Conservation (phyloP, 768 basidiomycete species). For the Boletus rufocinnamomeus region DNA sequence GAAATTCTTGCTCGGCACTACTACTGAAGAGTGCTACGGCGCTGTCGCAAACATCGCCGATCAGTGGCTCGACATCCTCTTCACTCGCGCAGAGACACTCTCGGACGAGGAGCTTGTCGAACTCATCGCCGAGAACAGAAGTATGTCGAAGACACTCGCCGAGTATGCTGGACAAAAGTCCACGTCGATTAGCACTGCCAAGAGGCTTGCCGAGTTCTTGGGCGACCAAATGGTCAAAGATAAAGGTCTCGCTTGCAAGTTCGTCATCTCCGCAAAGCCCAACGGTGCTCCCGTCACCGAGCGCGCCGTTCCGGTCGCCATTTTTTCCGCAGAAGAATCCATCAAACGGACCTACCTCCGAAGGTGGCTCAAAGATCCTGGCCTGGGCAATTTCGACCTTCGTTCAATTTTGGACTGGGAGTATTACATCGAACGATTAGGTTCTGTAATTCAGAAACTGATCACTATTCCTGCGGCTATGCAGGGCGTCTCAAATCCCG, state of each 20-base stretch:
- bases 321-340: slow-evolving; percentile 93
- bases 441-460: slow-evolving; percentile 97
- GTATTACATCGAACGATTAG: slow-evolving; percentile 96
- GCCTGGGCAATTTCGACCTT: slow-evolving; percentile 83
- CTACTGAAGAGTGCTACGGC: slow-evolving; percentile 93
- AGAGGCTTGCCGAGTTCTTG: slow-evolving; percentile 92
- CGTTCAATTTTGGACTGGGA: slow-evolving; percentile 96
- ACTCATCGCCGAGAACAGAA: slow-evolving; percentile 97
- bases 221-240: slow-evolving; percentile 99
- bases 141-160: slow-evolving; percentile 95
- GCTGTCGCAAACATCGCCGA: slow-evolving; percentile 93
- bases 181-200: slow-evolving; percentile 96
- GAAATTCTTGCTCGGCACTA: slow-evolving; percentile 91
- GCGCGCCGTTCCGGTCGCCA: slow-evolving; percentile 93
- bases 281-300: slow-evolving; percentile 94
- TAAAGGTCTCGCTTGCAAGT: slow-evolving; percentile 97
- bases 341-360: slow-evolving; percentile 89
- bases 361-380: slow-evolving; percentile 96
- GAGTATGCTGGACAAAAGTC: slow-evolving; percentile 98
- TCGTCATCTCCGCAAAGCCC: slow-evolving; percentile 96
- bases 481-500: slow-evolving; percentile 96
- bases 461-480: slow-evolving; percentile 99
- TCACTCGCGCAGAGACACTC: slow-evolving; percentile 80
- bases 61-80: slow-evolving; percentile 96
- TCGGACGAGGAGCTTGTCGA: slow-evolving; percentile 93